Percentiles rank a stretch among this genome's conserved stretches.
Conservation (phyloP, 331 rosid genomes). For the Quercus lobata region DNA sequence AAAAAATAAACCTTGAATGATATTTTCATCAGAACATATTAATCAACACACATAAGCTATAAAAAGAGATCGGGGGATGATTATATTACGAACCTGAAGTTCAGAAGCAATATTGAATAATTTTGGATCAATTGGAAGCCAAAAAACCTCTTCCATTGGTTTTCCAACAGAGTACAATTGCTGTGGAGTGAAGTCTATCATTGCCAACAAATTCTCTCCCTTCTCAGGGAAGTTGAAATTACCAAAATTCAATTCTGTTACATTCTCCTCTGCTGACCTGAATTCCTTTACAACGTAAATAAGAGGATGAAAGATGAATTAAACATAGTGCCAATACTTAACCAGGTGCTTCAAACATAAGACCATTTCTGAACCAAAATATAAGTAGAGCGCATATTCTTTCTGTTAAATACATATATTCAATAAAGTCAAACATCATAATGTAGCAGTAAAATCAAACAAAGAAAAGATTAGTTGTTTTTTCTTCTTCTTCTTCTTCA, state of each 20-base stretch:
- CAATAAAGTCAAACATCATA: background rate
- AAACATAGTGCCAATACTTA: background rate
- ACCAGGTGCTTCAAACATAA: background rate
- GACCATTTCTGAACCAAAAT: background rate
- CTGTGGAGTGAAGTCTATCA: slow-evolving; percentile 11
- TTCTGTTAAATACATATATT: background rate
- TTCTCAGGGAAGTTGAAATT: background rate
- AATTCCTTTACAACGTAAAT: background rate
- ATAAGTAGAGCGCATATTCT: background rate
- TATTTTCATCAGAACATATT: too few relatives aligned
- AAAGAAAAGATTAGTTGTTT: background rate
- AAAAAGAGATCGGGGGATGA: background rate
- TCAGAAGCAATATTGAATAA: background rate
- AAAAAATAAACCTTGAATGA: background rate
- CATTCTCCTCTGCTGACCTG: background rate
- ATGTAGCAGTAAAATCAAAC: background rate
- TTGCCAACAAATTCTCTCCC: slow-evolving; percentile 10
- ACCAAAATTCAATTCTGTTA: slow-evolving; percentile 11
- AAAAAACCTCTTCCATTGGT: slow-evolving; percentile 16
- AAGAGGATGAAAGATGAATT: background rate
- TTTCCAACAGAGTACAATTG: slow-evolving; percentile 5
- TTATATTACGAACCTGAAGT: background rate
- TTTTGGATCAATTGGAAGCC: slow-evolving; percentile 15
- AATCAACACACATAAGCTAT: background rate
- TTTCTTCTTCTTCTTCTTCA: background rate